Evolutionary conservation across 768 basidiomycete species (phyloP).

Genomic region (Baorangia bicolor): DNA sequence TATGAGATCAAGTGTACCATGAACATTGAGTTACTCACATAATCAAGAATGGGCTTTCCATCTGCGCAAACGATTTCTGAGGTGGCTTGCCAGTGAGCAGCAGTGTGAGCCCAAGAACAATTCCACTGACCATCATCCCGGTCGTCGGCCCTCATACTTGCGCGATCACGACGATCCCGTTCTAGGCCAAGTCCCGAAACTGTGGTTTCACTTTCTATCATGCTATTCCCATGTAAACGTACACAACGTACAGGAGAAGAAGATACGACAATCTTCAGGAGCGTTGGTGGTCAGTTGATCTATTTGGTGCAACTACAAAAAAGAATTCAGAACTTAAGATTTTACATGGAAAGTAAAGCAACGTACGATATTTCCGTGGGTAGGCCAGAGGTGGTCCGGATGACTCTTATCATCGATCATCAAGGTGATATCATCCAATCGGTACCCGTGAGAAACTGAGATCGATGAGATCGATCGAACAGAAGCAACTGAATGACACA

Average conservation of each 20-base stretch:
- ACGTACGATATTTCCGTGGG: constrained; percentile 44
- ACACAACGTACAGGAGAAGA: constrained; percentile 51
- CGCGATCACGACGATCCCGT: constrained; percentile 24
- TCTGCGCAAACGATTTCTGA: constrained; percentile 23
- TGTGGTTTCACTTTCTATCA: not conserved
- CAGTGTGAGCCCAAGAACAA: not conserved
- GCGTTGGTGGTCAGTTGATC: constrained; percentile 41
- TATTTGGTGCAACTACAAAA: constrained; percentile 39
- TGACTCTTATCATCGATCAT: constrained; percentile 40
- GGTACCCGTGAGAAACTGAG: constrained; percentile 40
- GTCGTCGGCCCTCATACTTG: constrained; percentile 44
- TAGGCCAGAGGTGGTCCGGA: constrained; percentile 39
- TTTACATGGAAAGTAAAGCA: not conserved
- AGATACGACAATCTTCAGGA: constrained; percentile 44
- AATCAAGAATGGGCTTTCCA: constrained; percentile 22
- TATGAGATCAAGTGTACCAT: not conserved
- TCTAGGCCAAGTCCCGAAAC: constrained; percentile 26
- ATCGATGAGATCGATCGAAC: not conserved
- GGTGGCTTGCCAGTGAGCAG: not conserved
- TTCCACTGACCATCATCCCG: constrained; percentile 43
- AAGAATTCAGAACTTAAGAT: not conserved
- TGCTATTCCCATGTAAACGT: too few species aligned
- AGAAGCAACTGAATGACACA: not conserved
- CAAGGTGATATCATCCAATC: constrained; percentile 38
- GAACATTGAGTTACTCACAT: constrained; percentile 10